Conservation (phyloP, 345 rosid genomes). For the Eucalyptus camaldulensis region DNA sequence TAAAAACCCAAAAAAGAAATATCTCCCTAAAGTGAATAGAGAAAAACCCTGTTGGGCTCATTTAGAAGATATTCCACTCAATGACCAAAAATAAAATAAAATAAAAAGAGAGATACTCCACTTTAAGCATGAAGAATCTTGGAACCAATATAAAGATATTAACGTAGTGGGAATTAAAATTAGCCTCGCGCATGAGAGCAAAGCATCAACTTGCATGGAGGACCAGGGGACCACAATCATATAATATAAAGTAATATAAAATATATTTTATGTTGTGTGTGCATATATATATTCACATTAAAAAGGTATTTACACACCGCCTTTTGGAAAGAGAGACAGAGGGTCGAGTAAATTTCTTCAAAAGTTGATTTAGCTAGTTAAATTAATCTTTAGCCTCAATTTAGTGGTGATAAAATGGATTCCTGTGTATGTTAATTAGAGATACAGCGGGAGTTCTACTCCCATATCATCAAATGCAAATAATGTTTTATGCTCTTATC, state of each 20-base stretch:
- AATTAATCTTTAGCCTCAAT: background rate
- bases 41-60: background rate
- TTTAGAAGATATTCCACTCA: background rate
- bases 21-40: background rate
- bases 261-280: too few relatives aligned
- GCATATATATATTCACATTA: background rate
- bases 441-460: background rate
- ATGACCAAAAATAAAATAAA: background rate
- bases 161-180: background rate
- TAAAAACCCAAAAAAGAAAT: background rate
- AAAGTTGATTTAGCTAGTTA: background rate
- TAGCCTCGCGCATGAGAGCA: background rate
- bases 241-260: background rate
- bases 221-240: background rate
- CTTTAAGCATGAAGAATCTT: background rate
- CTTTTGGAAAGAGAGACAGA: background rate
- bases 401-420: background rate
- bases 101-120: background rate
- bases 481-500: background rate
- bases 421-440: background rate
- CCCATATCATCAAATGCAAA: background rate
- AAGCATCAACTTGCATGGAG: conserved; percentile 1
- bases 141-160: background rate
- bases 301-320: background rate
- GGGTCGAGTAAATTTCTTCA: background rate